Conservation (phyloP, 108 stramenopile genomes). For the Discostella stelligeroides region DNA sequence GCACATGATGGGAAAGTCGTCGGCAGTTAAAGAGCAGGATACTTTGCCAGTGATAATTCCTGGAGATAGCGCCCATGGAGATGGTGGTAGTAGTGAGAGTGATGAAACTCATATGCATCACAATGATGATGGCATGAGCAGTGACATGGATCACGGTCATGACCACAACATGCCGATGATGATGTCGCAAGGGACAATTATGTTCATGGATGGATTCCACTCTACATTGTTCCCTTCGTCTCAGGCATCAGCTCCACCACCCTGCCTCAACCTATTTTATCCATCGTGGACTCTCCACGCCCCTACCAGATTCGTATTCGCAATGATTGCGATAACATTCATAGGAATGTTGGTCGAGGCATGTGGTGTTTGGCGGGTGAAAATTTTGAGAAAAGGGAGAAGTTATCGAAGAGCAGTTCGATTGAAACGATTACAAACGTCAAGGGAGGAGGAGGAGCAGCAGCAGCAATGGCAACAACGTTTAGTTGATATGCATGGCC, state of each 20-base stretch:
- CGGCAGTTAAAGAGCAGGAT: neutral
- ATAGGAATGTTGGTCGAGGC: constrained; percentile 47
- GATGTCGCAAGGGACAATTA: constrained; percentile 30
- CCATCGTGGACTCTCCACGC: constrained; percentile 41
- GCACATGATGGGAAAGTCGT: neutral
- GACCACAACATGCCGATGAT: constrained; percentile 2
- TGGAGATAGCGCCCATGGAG: neutral
- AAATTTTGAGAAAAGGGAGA: constrained; percentile 27
- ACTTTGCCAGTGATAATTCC: neutral
- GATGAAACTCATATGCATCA: neutral
- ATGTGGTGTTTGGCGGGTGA: constrained; percentile 35
- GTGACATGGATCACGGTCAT: constrained; percentile 18
- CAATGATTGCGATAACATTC: constrained; percentile 30
- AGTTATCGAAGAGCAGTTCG: constrained; percentile 16
- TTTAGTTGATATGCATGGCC: constrained; percentile 7
- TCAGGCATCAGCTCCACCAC: constrained; percentile 17
- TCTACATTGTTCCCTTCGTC: constrained; percentile 33
- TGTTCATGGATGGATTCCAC: constrained; percentile 52
- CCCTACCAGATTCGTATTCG: constrained; percentile 24
- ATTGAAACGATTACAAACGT: constrained; percentile 7
- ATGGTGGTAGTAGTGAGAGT: neutral
- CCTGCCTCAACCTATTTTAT: constrained; percentile 42
- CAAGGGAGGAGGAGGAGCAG: neutral
- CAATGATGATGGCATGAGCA: neutral
- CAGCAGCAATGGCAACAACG: constrained; percentile 5